Evolutionary conservation across 176 grass and related monocot genomes (phyloP), one percentile per base, ranked within the genome.

Genomic region (Pharus latifolius): DNA sequence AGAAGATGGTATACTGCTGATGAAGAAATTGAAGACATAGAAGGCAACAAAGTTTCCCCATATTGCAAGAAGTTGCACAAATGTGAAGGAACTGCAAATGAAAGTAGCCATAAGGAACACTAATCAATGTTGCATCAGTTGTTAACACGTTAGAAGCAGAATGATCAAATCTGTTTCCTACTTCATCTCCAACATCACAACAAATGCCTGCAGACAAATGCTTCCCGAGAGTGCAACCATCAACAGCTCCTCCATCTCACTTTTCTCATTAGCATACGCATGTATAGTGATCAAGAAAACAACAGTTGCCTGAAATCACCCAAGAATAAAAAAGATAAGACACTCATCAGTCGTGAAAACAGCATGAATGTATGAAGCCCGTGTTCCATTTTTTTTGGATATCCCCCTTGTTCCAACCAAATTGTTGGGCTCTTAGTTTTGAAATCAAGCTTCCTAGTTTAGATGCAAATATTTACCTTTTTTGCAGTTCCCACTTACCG

Each of bases 181-280:
- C 92, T 82, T 96, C 85, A 92, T 89, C 77, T 96, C 92, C 22
- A 96, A 46, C 35, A 76, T 92, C 49, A 96, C 79, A 60, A 96
- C 92, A 65, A 92, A 96, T 19, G 89, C 89, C 73, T 92, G 94
- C 76, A 97, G 78, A 83, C 89, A 97, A 80, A 97, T 96, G 59
- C 82, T 80, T 56, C 92, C 92, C 32, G 92, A 96, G 46, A 96
- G 85, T 37, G 92, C 88, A 81, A 96, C 92, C 88, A 96, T 83
- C 68, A 88, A 92, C 18, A 96, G 60, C 80, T 96, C 88, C 79
- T 92, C 92, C 92, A 96, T 91, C 78, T 96, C 92, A 62, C 92
- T 88, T 78, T 91, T 88, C 73, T 96, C 92, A 60, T 88, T 80
- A 40, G 88, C 82, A 68, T 96, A 96, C 28, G 73, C 88, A 79